Evolutionary conservation across 345 rosid genomes (phyloP).

Genomic region (Salix exigua): DNA sequence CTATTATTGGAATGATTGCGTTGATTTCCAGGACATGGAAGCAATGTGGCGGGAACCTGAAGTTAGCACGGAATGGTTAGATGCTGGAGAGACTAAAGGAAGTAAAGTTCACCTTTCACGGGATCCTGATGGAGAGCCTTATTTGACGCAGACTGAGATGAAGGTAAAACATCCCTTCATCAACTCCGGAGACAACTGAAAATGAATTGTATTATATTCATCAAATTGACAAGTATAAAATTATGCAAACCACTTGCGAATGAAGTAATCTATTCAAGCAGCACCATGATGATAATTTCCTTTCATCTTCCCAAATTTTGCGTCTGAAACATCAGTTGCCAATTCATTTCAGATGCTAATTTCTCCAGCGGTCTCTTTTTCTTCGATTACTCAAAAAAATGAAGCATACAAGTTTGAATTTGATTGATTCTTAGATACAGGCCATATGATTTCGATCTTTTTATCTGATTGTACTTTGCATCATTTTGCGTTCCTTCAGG

Average conservation of each 20-base stretch:
- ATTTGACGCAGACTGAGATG: conserved; percentile 88
- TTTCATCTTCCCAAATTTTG: not conserved
- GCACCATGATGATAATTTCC: not conserved
- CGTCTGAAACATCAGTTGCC: not conserved
- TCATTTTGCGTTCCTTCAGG: conserved; percentile 41
- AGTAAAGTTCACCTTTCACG: conserved; percentile 83
- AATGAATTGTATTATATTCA: not conserved
- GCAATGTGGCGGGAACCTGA: conserved; percentile 82
- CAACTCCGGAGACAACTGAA: not conserved
- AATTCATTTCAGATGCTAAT: not conserved
- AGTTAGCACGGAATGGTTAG: conserved; percentile 74
- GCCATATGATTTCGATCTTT: not conserved
- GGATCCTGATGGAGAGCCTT: conserved; percentile 92
- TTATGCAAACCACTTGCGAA: not conserved
- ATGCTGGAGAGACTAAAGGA: conserved; percentile 76
- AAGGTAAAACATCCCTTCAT: conserved; percentile 37
- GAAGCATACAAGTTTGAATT: not conserved
- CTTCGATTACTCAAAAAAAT: not conserved
- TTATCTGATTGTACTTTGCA: not conserved
- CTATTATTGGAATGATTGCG: conserved; percentile 86
- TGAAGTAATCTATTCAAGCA: not conserved
- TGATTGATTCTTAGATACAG: not conserved
- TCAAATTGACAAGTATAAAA: not conserved
- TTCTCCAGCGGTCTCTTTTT: not conserved
- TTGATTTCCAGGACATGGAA: conserved; percentile 58